Conservation (phyloP, 2,329 filamentous ascomycete species). For the Cordyceps cicadae region DNA sequence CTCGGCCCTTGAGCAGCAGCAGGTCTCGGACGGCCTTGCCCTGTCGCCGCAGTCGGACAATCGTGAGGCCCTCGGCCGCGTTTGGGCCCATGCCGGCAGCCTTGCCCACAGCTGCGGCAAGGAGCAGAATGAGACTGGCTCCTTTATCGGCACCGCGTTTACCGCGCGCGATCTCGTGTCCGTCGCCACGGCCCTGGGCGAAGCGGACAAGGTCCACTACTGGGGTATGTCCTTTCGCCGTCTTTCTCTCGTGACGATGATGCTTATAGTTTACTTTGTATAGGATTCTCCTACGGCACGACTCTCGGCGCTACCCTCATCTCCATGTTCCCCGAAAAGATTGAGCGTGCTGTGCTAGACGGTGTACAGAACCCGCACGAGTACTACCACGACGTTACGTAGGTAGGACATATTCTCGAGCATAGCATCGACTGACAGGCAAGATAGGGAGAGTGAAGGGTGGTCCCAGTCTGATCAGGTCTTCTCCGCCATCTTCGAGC, state of each 20-base stretch:
- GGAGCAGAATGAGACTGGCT: slow-evolving; percentile 17
- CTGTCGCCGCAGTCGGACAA: slow-evolving; percentile 11
- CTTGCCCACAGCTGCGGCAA: slow-evolving; percentile 18
- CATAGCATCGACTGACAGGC: background rate
- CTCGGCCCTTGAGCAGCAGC: background rate
- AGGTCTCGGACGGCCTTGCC: background rate
- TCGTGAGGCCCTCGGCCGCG: slow-evolving; percentile 8
- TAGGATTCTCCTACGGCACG: slow-evolving; percentile 30
- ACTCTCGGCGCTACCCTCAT: slow-evolving; percentile 30
- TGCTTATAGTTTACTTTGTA: background rate
- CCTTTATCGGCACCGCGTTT: slow-evolving; percentile 23
- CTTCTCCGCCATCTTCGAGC: slow-evolving; percentile 21
- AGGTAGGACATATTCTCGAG: background rate
- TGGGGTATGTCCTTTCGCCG: slow-evolving; percentile 19
- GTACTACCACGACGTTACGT: slow-evolving; percentile 22
- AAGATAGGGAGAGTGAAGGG: slow-evolving; percentile 18
- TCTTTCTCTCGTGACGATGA: background rate
- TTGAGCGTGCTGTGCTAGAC: slow-evolving; percentile 32
- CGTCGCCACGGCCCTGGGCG: slow-evolving; percentile 26
- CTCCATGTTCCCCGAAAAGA: slow-evolving; percentile 33
- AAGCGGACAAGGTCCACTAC: slow-evolving; percentile 24
- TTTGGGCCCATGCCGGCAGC: slow-evolving; percentile 16
- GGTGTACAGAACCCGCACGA: slow-evolving; percentile 26
- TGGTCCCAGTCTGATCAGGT: slow-evolving; percentile 20
- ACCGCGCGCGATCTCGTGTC: slow-evolving; percentile 29